A percentile compares a stretch with the other conserved stretches of the same genome.
Evolutionary conservation across 352 stramenopile species (phyloP).

Genomic region (Phytophthora tentaculata): DNA sequence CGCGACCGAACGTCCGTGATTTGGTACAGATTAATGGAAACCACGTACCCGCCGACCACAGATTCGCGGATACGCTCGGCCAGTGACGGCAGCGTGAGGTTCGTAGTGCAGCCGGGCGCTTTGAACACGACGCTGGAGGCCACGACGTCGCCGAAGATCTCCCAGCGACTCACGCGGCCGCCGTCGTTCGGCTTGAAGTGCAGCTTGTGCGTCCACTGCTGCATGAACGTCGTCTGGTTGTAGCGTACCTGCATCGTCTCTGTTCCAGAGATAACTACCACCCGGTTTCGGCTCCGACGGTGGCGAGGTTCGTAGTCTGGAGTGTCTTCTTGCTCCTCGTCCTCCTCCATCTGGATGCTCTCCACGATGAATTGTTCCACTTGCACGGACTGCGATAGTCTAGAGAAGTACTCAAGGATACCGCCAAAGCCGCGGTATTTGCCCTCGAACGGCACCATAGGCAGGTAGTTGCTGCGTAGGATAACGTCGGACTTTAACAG

Average conservation of each 20-base stretch:
- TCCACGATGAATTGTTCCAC: constrained; percentile 84
- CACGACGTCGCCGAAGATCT: constrained; percentile 88
- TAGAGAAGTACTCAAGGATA: constrained; percentile 81
- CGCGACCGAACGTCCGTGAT: constrained; percentile 69
- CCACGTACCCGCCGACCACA: constrained; percentile 81
- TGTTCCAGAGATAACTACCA: constrained; percentile 74
- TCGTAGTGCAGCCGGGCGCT: constrained; percentile 74
- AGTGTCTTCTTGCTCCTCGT: constrained; percentile 33
- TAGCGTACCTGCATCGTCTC: constrained; percentile 87
- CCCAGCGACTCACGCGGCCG: constrained; percentile 68
- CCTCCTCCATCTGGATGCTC: constrained; percentile 65
- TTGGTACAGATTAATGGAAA: constrained; percentile 72
- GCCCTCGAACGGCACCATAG: constrained; percentile 90
- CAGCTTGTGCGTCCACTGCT: constrained; percentile 88
- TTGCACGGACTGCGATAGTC: constrained; percentile 68
- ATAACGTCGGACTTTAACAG: constrained; percentile 80
- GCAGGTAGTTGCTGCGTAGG: constrained; percentile 85
- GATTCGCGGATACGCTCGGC: constrained; percentile 85
- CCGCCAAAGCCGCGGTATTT: constrained; percentile 81
- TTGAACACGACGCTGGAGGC: constrained; percentile 90
- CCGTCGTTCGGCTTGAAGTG: constrained; percentile 68
- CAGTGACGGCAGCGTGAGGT: constrained; percentile 79
- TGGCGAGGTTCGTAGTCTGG: constrained; percentile 27
- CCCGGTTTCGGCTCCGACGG: constrained; percentile 46
- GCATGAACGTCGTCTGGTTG: constrained; percentile 87